phyloP scores from a whole-genome alignment of 2,329 filamentous ascomycete species.

The Pseudomassariella vexata region DNA sequence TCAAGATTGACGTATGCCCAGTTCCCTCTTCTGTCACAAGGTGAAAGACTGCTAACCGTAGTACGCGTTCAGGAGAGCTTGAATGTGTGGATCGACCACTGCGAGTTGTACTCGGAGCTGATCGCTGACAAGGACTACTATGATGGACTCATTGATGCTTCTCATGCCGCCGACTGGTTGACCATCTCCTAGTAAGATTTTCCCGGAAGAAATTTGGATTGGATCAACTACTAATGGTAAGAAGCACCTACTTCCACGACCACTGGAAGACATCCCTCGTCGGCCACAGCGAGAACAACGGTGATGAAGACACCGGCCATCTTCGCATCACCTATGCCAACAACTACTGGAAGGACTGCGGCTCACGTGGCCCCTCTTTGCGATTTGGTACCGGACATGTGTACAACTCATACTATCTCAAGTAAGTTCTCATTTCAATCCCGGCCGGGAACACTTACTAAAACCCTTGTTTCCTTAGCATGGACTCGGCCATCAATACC shows the following conservation, averaged over 20 bases:
- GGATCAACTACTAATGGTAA: no score
- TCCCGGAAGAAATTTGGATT: no score
- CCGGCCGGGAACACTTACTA: no score
- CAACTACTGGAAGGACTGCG: slow-evolving; percentile 65
- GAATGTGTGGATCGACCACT: slow-evolving; percentile 44
- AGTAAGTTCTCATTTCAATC: no score
- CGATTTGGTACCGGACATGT: slow-evolving; percentile 52
- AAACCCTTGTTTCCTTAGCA: no score
- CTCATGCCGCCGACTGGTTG: slow-evolving; percentile 35
- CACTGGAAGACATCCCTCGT: slow-evolving; percentile 31
- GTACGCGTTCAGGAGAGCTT: slow-evolving; percentile 38
- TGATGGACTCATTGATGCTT: slow-evolving; percentile 37
- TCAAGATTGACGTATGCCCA: no score
- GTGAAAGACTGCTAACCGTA: no score
- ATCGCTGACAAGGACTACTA: slow-evolving; percentile 35
- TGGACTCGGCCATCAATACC: no score
- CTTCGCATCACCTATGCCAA: slow-evolving; percentile 60
- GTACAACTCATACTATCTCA: slow-evolving; percentile 39
- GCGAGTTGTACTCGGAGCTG: slow-evolving; percentile 30
- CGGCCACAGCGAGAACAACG: slow-evolving; percentile 51
- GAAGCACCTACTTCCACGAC: slow-evolving; percentile 36
- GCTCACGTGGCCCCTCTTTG: slow-evolving; percentile 47
- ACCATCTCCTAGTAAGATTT: slow-evolving; percentile 37
- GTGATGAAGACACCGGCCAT: slow-evolving; percentile 58
- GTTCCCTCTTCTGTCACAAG: no score